A percentile compares a stretch with the other conserved stretches of the same genome.
Evolutionary conservation across 345 rosid species (phyloP).

Genomic region (Acer saccharum): DNA sequence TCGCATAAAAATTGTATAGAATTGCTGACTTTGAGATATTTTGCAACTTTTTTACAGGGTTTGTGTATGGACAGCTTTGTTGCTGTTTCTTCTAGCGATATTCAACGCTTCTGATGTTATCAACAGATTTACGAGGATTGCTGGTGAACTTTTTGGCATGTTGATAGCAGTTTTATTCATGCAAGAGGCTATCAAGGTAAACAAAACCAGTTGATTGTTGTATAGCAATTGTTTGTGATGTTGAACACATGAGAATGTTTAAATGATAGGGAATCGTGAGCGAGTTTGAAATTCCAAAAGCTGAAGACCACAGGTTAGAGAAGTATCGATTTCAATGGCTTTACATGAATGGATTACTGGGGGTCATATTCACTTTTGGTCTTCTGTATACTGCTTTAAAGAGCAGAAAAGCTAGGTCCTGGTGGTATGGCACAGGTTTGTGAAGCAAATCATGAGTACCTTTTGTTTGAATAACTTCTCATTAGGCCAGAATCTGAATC

Average conservation of each 20-base stretch:
- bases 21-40: constrained; percentile 10
- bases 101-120: constrained; percentile 63
- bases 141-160: constrained; percentile 90
- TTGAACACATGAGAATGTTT: constrained; percentile 1
- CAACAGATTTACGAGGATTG: constrained; percentile 77
- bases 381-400: constrained; percentile 65
- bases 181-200: constrained; percentile 80
- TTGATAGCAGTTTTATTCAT: constrained; percentile 77
- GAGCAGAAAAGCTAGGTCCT: constrained; percentile 77
- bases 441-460: neutral
- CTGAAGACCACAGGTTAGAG: constrained; percentile 41
- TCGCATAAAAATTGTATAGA: neutral
- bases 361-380: constrained; percentile 68
- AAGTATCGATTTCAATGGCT: constrained; percentile 70
- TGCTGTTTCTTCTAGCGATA: constrained; percentile 66
- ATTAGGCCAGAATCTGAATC: constrained; percentile 2
- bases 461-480: neutral
- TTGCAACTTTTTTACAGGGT: constrained; percentile 51
- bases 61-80: constrained; percentile 84
- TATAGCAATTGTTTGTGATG: neutral
- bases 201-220: neutral
- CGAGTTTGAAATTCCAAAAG: constrained; percentile 58
- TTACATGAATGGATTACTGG: constrained; percentile 70
- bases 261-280: constrained; percentile 60
- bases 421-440: constrained; percentile 74